phyloP scores from a whole-genome alignment of 2,329 filamentous ascomycete genomes.

The Microthyrium microscopicum region DNA sequence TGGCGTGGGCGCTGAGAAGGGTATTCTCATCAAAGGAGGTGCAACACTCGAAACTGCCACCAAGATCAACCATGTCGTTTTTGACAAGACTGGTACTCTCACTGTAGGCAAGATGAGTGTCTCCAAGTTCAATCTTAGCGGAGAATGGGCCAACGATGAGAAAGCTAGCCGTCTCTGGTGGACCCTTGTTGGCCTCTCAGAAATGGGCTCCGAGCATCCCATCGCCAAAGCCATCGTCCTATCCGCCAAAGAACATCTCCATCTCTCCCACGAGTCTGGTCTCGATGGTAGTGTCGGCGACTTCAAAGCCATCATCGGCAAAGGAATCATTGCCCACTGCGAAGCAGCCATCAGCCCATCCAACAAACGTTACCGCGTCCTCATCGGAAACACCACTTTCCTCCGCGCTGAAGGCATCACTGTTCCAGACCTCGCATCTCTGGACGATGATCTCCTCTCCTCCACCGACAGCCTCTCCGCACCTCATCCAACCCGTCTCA shows the following conservation, averaged over 20 bases:
- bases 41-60: conserved; percentile 82
- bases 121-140: conserved; percentile 48
- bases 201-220: conserved; percentile 91
- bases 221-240: conserved; percentile 75
- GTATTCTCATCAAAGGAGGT: conserved; percentile 94
- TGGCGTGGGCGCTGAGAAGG: conserved; percentile 87
- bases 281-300: conserved; percentile 74
- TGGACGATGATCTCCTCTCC: conserved; percentile 15
- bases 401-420: conserved; percentile 53
- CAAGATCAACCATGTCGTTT: conserved; percentile 73
- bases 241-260: conserved; percentile 60
- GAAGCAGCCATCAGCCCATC: conserved; percentile 57
- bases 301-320: conserved; percentile 69
- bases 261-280: conserved; percentile 51
- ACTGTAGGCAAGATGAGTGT: conserved; percentile 95
- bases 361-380: conserved; percentile 56
- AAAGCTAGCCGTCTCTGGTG: conserved; percentile 71
- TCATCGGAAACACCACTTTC: conserved; percentile 69
- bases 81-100: conserved; percentile 92
- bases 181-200: conserved; percentile 86
- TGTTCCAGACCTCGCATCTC: conserved; percentile 34
- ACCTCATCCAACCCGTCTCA: conserved; percentile 7
- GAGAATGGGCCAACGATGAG: conserved; percentile 52
- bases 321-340: conserved; percentile 67
- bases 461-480: conserved; percentile 8